Evolutionary conservation across 805 yeast genomes (phyloP).

Genomic region (Hanseniaspora clermontiae): DNA sequence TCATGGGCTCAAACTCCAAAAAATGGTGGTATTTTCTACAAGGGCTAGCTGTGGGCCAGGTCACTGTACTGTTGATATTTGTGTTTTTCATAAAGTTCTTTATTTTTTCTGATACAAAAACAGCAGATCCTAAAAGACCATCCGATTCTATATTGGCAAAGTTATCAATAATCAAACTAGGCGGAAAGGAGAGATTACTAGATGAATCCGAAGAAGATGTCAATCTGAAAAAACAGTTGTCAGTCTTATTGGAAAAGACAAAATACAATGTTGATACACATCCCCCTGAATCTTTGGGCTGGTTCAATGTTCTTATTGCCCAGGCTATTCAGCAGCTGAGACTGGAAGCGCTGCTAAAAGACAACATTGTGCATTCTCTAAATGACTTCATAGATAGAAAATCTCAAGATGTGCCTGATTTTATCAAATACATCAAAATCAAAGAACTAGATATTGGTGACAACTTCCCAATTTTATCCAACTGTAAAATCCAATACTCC

Average conservation of each 20-base stretch:
- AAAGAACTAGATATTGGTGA: conserved; percentile 86
- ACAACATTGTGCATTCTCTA: conserved; percentile 70
- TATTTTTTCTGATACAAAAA: conserved; percentile 52
- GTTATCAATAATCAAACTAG: conserved; percentile 23
- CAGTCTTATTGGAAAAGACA: conserved; percentile 69
- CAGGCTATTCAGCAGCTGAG: conserved; percentile 79
- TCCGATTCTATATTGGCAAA: conserved; percentile 17
- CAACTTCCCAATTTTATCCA: conserved; percentile 89
- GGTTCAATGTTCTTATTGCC: conserved; percentile 92
- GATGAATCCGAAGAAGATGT: conserved; percentile 20
- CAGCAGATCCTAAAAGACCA: conserved; percentile 25
- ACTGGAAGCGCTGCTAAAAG: conserved; percentile 73
- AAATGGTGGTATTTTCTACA: conserved; percentile 59
- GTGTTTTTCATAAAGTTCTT: conserved; percentile 60
- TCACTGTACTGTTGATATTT: conserved; percentile 53
- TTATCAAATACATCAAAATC: conserved; percentile 60
- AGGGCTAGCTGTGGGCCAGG: conserved; percentile 61
- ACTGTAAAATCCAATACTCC: conserved; percentile 65
- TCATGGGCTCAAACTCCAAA: conserved; percentile 12
- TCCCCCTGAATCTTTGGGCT: conserved; percentile 80
- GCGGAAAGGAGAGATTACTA: conserved; percentile 20
- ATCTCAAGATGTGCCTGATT: conserved; percentile 60
- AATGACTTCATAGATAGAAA: conserved; percentile 44
- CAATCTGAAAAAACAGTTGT: conserved; percentile 23
- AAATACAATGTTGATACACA: conserved; percentile 84